A percentile compares a stretch with the other conserved stretches of the same genome.
Evolutionary conservation across 305 asterid species (phyloP).

Genomic region (Solanum chacoense): DNA sequence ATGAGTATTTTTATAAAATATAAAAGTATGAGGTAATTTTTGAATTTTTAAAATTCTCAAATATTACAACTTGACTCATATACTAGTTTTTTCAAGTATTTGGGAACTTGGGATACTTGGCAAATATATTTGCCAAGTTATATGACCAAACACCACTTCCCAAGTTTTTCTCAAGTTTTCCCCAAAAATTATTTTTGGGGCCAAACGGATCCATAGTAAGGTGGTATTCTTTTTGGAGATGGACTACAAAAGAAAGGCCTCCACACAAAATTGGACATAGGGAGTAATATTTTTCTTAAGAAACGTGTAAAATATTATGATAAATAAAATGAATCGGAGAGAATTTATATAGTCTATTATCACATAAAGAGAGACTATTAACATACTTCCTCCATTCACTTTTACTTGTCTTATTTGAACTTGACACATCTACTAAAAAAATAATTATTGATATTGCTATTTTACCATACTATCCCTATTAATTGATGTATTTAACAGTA

Average conservation of each 20-base stretch:
- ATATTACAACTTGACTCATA: neutral
- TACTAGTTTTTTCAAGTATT: neutral
- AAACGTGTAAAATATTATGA: neutral
- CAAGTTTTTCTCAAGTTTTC: neutral
- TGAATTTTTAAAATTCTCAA: too few relatives aligned
- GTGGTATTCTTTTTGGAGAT: neutral
- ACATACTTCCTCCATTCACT: neutral
- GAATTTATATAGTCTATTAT: neutral
- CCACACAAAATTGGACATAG: neutral
- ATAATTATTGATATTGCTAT: neutral
- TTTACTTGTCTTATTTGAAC: neutral
- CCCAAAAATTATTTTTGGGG: neutral
- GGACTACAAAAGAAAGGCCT: neutral
- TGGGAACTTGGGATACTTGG: neutral
- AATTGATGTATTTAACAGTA: neutral
- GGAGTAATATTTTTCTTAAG: too few relatives aligned
- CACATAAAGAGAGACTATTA: neutral
- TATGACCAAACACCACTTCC: neutral
- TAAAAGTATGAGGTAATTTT: neutral
- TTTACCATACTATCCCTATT: neutral
- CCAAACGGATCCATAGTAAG: neutral
- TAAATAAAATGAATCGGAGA: neutral
- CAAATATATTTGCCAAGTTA: neutral
- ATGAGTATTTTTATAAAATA: neutral
- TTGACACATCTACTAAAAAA: neutral